Percentiles rank a stretch among this genome's conserved stretches.
These are phyloP conservation scores for Citrus unshiu DNA, from an alignment of 345 rosid species.

Conservation along the genomic window DNA sequence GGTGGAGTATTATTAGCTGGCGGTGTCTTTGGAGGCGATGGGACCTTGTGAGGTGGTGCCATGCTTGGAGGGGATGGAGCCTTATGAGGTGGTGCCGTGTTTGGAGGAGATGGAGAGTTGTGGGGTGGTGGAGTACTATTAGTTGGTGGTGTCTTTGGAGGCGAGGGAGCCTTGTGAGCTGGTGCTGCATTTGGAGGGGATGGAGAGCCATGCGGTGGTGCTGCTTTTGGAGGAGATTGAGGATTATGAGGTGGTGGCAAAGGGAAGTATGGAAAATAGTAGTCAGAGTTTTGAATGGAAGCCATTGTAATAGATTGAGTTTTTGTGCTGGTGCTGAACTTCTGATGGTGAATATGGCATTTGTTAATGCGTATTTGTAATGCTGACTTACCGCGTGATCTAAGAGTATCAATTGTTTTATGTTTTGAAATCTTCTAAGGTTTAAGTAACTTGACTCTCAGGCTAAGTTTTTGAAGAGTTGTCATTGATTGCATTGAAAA, in stretches of 20 bases:
- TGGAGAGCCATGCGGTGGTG: slow-evolving; percentile 13
- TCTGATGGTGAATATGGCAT: not conserved
- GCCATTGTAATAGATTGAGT: not conserved
- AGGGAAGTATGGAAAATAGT: slow-evolving; percentile 33
- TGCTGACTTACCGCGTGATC: too few species aligned
- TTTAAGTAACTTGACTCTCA: slow-evolving; percentile 35
- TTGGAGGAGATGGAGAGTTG: slow-evolving; percentile 14
- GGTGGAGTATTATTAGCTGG: slow-evolving; percentile 10
- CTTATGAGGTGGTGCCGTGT: slow-evolving; percentile 7
- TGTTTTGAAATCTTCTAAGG: slow-evolving; percentile 32
- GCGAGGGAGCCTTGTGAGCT: not conserved
- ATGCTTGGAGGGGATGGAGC: slow-evolving; percentile 11
- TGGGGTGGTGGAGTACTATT: slow-evolving; percentile 20
- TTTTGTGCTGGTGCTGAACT: not conserved
- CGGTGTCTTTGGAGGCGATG: slow-evolving; percentile 19
- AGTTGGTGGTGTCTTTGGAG: too few species aligned
- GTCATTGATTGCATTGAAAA: slow-evolving; percentile 43
- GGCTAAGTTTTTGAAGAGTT: slow-evolving; percentile 33
- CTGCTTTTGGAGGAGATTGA: slow-evolving; percentile 8
- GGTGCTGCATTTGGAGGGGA: slow-evolving; percentile 14
- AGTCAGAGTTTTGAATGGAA: slow-evolving; percentile 11
- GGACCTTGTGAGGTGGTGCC: slow-evolving; percentile 7
- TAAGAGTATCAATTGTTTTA: too few species aligned
- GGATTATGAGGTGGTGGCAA: slow-evolving; percentile 28
- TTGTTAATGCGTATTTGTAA: slow-evolving; percentile 17